Conservation (phyloP, 176 grass and related monocot species). For the Olyra latifolia region DNA sequence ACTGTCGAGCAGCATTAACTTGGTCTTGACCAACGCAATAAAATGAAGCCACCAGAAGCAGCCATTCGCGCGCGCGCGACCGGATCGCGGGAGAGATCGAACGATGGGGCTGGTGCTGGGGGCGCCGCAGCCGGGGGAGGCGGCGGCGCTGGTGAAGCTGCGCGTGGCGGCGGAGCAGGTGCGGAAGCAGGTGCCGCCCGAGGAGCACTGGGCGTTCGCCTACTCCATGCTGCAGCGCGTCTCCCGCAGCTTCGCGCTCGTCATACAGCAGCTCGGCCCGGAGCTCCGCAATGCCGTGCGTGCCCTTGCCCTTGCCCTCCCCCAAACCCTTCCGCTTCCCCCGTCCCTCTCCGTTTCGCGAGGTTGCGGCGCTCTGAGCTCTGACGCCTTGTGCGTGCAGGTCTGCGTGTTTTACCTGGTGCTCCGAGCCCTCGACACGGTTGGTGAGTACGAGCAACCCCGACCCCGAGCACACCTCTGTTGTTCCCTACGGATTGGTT, state of each 20-base stretch:
- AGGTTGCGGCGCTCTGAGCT: neutral
- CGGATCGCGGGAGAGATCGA: neutral
- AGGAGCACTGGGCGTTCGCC: slow-evolving; percentile 71
- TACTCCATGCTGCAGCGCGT: slow-evolving; percentile 66
- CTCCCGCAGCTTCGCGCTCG: slow-evolving; percentile 65
- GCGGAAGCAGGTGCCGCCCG: slow-evolving; percentile 51
- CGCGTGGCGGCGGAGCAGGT: slow-evolving; percentile 42
- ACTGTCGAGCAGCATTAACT: too few relatives aligned
- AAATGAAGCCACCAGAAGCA: too few relatives aligned
- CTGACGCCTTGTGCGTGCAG: slow-evolving; percentile 32
- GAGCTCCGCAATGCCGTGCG: slow-evolving; percentile 60
- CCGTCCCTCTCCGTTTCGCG: neutral
- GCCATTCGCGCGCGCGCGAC: too few relatives aligned
- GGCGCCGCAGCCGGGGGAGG: slow-evolving; percentile 34
- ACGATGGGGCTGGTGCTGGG: slow-evolving; percentile 23
- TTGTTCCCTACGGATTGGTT: neutral
- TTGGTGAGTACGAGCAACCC: slow-evolving; percentile 49
- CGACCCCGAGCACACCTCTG: neutral
- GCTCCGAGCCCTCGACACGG: slow-evolving; percentile 68
- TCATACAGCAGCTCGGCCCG: slow-evolving; percentile 66
- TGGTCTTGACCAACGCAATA: too few relatives aligned
- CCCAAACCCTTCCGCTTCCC: too few relatives aligned
- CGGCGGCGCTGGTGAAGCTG: slow-evolving; percentile 43
- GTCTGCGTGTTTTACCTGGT: slow-evolving; percentile 76
- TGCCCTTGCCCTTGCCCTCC: neutral